phyloP scores from a whole-genome alignment of 768 basidiomycete genomes.

The Amanita exitialis region DNA sequence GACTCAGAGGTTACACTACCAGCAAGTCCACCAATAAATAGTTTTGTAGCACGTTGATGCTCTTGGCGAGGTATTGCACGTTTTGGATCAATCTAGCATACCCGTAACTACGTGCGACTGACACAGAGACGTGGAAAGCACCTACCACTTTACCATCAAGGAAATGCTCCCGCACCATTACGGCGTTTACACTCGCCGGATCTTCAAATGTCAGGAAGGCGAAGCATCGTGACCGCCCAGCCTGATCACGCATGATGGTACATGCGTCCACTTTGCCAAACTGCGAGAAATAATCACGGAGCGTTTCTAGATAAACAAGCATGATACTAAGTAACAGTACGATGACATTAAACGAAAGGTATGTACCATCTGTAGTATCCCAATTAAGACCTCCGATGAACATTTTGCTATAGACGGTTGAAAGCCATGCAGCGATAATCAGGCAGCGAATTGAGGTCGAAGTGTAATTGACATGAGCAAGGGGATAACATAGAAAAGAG shows the following conservation, averaged over 20 bases:
- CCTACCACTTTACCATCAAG: constrained; percentile 96
- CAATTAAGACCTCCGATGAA: constrained; percentile 99
- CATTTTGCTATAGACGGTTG: constrained; percentile 79
- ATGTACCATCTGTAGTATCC: constrained; percentile 98
- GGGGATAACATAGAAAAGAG: constrained; percentile 31
- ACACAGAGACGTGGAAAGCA: constrained; percentile 13
- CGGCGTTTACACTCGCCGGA: constrained; percentile 85
- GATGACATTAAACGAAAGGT: constrained; percentile 27
- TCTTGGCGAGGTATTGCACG: constrained; percentile 96
- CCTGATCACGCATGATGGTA: constrained; percentile 97
- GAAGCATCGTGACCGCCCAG: constrained; percentile 92
- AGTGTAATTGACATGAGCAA: constrained; percentile 13
- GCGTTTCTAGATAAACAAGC: constrained; percentile 43
- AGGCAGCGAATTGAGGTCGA: constrained; percentile 13
- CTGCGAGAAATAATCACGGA: constrained; percentile 85
- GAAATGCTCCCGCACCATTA: constrained; percentile 91
- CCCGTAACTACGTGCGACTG: neutral
- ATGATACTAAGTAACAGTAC: constrained; percentile 27
- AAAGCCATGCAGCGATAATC: constrained; percentile 10
- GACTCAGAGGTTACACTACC: constrained; percentile 89
- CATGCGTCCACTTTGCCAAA: constrained; percentile 97
- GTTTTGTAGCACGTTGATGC: constrained; percentile 84
- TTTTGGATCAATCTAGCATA: constrained; percentile 91
- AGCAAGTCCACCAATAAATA: constrained; percentile 94
- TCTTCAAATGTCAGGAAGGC: constrained; percentile 97